Evolutionary conservation across 2,329 filamentous ascomycete genomes (phyloP).

Genomic region (Trichoderma sp.): DNA sequence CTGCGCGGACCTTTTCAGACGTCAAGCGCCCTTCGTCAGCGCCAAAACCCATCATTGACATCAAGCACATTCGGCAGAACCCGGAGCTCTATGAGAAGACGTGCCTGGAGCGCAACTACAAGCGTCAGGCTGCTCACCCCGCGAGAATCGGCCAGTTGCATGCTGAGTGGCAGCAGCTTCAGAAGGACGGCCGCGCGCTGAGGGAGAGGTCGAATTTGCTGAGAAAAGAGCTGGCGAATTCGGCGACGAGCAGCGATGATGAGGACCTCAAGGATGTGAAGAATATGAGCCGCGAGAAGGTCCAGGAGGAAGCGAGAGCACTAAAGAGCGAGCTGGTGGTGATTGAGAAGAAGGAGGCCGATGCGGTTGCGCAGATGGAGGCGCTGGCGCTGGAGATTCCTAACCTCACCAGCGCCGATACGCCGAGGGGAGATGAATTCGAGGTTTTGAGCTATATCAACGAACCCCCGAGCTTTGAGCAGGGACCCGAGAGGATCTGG

Average conservation of each 20-base stretch:
- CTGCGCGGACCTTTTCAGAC: constrained; percentile 13
- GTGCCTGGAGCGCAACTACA: constrained; percentile 84
- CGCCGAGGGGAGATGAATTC: constrained; percentile 69
- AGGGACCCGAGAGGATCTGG: constrained; percentile 48
- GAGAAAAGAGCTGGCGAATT: constrained; percentile 56
- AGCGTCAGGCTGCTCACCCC: constrained; percentile 54
- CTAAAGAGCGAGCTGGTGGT: constrained; percentile 64
- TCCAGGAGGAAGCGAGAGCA: constrained; percentile 64
- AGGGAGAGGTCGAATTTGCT: constrained; percentile 68
- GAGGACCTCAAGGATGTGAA: constrained; percentile 42
- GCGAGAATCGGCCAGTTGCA: constrained; percentile 58
- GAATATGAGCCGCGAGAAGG: constrained; percentile 48
- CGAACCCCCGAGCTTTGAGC: constrained; percentile 54
- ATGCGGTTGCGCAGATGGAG: constrained; percentile 66
- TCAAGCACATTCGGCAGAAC: constrained; percentile 88
- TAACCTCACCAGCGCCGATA: constrained; percentile 77
- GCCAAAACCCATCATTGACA: constrained; percentile 76
- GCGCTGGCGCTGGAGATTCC: constrained; percentile 75
- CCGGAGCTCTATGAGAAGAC: constrained; percentile 79
- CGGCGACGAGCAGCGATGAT: constrained; percentile 49
- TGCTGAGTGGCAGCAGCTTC: constrained; percentile 60
- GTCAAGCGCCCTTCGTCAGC: constrained; percentile 65
- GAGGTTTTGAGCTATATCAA: constrained; percentile 77
- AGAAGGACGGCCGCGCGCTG: constrained; percentile 60
- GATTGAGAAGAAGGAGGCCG: constrained; percentile 64